Base-by-base conservation (phyloP, 768 basidiomycete genomes). In the Amanita subjunquillea region DNA sequence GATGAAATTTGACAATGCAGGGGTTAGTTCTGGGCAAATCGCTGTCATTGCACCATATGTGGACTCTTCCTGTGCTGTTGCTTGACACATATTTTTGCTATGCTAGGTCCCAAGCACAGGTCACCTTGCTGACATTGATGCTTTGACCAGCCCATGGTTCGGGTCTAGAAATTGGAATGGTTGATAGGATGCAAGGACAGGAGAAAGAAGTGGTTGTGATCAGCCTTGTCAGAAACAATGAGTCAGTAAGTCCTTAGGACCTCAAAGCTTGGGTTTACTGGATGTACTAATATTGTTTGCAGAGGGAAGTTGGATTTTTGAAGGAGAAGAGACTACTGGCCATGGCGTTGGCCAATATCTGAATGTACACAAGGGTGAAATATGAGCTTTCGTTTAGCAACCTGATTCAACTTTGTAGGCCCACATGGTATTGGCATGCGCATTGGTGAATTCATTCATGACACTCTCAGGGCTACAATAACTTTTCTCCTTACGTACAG, bases 171-270 rank as follows among this genome's bases (percentile, higher is more conserved):
- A 91, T 96, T 41, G 96, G 94, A 1, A 91, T 87, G 0, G 93
- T 98, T 1, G 96, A 98, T 62, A 92, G 93, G 0, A 89, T 97
- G 84, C 96, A 99, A 71, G 95, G 95, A 0, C 80, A 95, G 46
- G 95, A 99, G 65, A 91, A 91, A 58, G 91, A 98, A 50, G 92
- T n/a, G 0, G 81, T 98, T 37, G 80, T 98, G 22, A 88, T 99
- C 50, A 90, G 82, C 58, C 78, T 99, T 3, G 96, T 98, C 2
- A 76, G 96, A 23, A 94, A 91, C n/a, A 99, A 98, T 60, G 83
- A 87, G 50, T 82, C 78, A 67, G 88, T 84, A 54, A 3, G 70
- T 61, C 25, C 42, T 12, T 10, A 32, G 32, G 9, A 12, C 4
- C n/a, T 30, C 29, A 2, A 20, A 4, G n/a, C n/a, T 43, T 22